Base-by-base conservation (phyloP, 164 flowering plant species). In the Liriodendron chinense region DNA sequence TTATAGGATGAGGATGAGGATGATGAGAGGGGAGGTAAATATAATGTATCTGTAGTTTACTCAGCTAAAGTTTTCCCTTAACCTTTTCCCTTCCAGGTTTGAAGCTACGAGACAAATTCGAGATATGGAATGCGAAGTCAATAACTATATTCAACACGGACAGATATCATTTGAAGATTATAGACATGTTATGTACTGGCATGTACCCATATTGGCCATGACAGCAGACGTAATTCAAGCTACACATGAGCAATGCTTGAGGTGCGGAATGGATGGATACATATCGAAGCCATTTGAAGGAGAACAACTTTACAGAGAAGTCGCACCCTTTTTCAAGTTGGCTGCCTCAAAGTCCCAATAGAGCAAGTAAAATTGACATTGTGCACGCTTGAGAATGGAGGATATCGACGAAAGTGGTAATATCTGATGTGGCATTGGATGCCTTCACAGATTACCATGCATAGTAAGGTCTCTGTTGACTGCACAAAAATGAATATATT, bases 201-300 rank as follows among this genome's bases (percentile, higher is more conserved):
- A 90, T 67, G 79, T 92, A 1, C 98, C 99, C n/a, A 94, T 96
- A 25, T 74, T 96, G 82, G 99, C 99, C 73, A 96, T 96, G 98
- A 94, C 99, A 5, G 99, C 99, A 23, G 99, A 94, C 77, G 98
- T 96, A 43, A 87, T 96, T 72, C 97, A 94, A 67, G 97, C 99
- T 53, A 96, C 98, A 8, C 82, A 92, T 23, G 97, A 90, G 80
- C 81, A 89, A 79, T 91, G 98, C 80, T 74, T 80, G 50, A 83
- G 72, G 79, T 87, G 84, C 78, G 98, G 92, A 61, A 96, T 96
- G 99, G 99, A 96, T 86, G 98, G 98, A 18, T 96, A 92, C 75
- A 98, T 96, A 26, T 89, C 99, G 1, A 96, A 96, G 82, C 99
- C 99, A 26, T 96, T 96, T 79, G 97, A 96, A 82, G 94, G 90